Evolutionary conservation across 768 basidiomycete species (phyloP).

Genomic region (Termitomyces sp.): DNA sequence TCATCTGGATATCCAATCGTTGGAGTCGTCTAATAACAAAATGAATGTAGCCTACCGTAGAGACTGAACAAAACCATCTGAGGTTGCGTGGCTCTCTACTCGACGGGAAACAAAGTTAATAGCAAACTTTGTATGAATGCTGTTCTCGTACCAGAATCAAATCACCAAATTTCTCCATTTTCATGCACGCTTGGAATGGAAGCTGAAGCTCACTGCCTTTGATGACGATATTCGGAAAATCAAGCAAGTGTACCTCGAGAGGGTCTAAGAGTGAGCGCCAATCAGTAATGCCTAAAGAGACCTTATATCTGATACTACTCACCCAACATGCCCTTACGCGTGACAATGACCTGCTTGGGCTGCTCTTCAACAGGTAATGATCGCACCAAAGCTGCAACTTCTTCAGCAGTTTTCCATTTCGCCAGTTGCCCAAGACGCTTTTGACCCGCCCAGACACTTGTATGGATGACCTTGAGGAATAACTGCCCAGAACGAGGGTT

Average conservation of each 20-base stretch:
- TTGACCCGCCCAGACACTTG: constrained; percentile 99
- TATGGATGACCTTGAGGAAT: constrained; percentile 99
- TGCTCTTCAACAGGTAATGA: constrained; percentile 99
- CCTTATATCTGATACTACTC: constrained; percentile 20
- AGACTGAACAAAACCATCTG: constrained; percentile 99
- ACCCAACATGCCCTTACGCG: constrained; percentile 99
- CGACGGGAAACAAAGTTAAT: constrained; percentile 3
- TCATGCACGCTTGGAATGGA: constrained; percentile 99
- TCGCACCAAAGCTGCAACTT: constrained; percentile 96
- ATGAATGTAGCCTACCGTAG: constrained; percentile 54
- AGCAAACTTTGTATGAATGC: not conserved
- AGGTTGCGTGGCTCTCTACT: constrained; percentile 90
- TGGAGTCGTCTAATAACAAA: constrained; percentile 3
- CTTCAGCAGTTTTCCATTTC: constrained; percentile 99
- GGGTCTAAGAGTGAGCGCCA: constrained; percentile 53
- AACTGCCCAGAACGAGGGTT: constrained; percentile 98
- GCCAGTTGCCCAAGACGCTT: constrained; percentile 99
- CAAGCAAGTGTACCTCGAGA: constrained; percentile 96
- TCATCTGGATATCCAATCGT: constrained; percentile 58
- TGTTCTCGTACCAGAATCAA: constrained; percentile 66
- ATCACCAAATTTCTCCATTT: constrained; percentile 99
- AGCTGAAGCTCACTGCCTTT: constrained; percentile 97
- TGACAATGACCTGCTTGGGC: constrained; percentile 99
- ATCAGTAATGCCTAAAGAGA: constrained; percentile 1
- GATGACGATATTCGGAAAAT: constrained; percentile 99